Conservation (phyloP, 1,139 yeast genomes). For the Waltiozyma sp. region DNA sequence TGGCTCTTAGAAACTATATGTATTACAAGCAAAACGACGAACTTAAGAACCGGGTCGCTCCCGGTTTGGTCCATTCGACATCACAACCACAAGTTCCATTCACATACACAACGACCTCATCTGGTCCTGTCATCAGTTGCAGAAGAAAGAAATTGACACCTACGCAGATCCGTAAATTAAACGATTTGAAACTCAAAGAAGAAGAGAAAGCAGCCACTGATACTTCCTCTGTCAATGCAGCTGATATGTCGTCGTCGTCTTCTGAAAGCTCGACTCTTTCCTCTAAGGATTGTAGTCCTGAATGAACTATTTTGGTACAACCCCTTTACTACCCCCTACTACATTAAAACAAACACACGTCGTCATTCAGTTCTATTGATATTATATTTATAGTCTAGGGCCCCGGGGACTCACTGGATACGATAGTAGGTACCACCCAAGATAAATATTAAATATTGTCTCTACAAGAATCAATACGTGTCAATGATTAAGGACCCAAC, state of each 20-base stretch:
- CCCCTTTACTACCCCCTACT: too few species aligned
- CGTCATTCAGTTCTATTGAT: too few species aligned
- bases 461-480: too few species aligned
- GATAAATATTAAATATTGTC: too few species aligned
- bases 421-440: too few species aligned
- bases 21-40: slow-evolving; percentile 30
- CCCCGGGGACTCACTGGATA: too few species aligned
- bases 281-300: too few species aligned
- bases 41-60: slow-evolving; percentile 21
- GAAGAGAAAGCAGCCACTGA: not conserved
- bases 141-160: slow-evolving; percentile 17
- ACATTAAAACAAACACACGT: too few species aligned
- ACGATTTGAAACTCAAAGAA: slow-evolving; percentile 3
- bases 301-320: too few species aligned
- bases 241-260: not conserved
- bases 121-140: not conserved
- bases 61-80: not conserved
- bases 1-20: slow-evolving; percentile 38
- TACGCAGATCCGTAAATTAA: slow-evolving; percentile 16
- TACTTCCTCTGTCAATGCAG: not conserved
- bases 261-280: not conserved
- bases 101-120: not conserved
- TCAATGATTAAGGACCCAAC: too few species aligned
- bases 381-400: too few species aligned
- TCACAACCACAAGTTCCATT: not conserved